Conservation (phyloP, 805 yeast species). For the Pichia exigua region DNA sequence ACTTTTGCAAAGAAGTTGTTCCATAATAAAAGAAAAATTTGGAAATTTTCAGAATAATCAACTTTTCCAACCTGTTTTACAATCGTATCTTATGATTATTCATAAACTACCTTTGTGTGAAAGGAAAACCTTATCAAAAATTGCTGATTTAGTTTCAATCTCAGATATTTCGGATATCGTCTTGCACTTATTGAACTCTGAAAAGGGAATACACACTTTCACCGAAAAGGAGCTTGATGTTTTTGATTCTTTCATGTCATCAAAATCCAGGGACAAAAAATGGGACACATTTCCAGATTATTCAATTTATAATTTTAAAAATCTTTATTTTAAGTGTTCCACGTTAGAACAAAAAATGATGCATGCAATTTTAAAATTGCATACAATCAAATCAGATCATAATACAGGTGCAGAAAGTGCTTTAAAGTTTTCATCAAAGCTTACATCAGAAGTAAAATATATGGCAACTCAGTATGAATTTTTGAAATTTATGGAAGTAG, state of each 20-base stretch:
- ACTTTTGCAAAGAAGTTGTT: neutral
- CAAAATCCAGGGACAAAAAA: neutral
- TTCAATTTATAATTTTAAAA: conserved; percentile 5
- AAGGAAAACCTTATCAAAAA: neutral
- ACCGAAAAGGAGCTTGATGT: conserved; percentile 5
- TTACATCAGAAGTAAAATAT: conserved; percentile 9
- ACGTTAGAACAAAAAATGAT: conserved; percentile 15
- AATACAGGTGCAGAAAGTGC: conserved; percentile 5
- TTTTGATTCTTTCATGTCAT: conserved; percentile 12
- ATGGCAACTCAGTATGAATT: conserved; percentile 14
- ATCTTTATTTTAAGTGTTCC: neutral
- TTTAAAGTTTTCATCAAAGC: conserved; percentile 6
- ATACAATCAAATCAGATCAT: neutral
- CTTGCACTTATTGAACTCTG: conserved; percentile 1
- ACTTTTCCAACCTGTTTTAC: neutral
- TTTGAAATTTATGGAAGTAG: conserved; percentile 5
- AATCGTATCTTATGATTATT: neutral
- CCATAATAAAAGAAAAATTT: neutral
- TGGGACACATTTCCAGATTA: conserved; percentile 2
- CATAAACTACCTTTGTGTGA: neutral
- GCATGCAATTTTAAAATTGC: conserved; percentile 5
- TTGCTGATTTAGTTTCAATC: neutral
- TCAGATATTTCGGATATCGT: neutral
- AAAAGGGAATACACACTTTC: neutral
- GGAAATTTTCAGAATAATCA: neutral